Evolutionary conservation across 305 asterid species (phyloP), one percentile per base, ranked within the genome.

Genomic region (Fraxinus greggii): DNA sequence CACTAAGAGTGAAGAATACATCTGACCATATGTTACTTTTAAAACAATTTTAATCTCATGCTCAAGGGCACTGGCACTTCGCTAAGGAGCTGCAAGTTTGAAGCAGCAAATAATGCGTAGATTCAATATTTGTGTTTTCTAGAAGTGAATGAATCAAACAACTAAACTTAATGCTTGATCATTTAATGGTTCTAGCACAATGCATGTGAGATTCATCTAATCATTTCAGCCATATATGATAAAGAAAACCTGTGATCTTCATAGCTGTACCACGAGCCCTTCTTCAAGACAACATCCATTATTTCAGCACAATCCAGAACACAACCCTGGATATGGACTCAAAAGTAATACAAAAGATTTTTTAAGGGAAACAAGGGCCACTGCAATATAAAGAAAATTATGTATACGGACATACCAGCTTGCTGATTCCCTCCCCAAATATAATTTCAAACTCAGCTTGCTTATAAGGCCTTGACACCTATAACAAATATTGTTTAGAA

Each of bases 381-480:
- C 59, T 5, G 65, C 65, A 72, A 78, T 15, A 76, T 75, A 40
- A 72, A 78, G 59, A 76, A 73, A 26, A 78, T 72, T 26, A 26
- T 48, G 70, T 73, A 78, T 31, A 13, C 33, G 73, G 77, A 29
- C 40, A 82, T 38, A 88, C 99, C 95, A 96, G 92, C 88, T 91
- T 93, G 97, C 97, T 90, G 83, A 92, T 94, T 84, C 98, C 99
- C 90, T 97, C 99, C 79, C 99, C 98, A 82, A 94, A 97, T 83
- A 92, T 91, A 36, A 94, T 95, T 88, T 97, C 99, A 87, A 97
- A 93, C 85, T 97, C 99, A 77, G 98, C 99, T 91, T 97, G 98
- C 88, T 92, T 97, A 89, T 94, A 97, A n/a, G 98, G 99, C 89
- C 99, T 93, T 23, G 98, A 97, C 40, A 97, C 99, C 99, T 94